phyloP scores from a whole-genome alignment of 2,329 filamentous ascomycete genomes.

The Botrytis deweyae region DNA sequence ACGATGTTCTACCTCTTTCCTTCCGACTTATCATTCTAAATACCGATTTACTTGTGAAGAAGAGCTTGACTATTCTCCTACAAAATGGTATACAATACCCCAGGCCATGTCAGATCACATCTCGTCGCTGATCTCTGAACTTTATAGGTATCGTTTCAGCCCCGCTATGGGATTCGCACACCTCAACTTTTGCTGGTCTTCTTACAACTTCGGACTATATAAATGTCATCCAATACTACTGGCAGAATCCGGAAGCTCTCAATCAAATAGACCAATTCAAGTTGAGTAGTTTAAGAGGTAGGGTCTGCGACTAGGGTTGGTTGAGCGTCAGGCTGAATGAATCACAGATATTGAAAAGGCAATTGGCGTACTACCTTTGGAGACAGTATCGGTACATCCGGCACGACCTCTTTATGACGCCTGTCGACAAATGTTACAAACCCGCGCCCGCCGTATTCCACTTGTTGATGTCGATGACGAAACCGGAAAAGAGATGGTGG shows the following conservation, averaged over 20 bases:
- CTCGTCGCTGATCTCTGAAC: constrained; percentile 12
- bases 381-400: constrained; percentile 94
- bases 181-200: constrained; percentile 88
- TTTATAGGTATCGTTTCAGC: constrained; percentile 88
- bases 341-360: constrained; percentile 85
- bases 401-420: constrained; percentile 90
- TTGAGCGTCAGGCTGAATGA: constrained; percentile 26
- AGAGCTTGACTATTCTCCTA: constrained; percentile 90
- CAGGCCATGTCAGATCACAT: background rate
- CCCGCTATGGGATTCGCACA: constrained; percentile 92
- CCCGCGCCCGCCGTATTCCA: constrained; percentile 88
- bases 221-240: constrained; percentile 99
- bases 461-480: constrained; percentile 93
- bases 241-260: constrained; percentile 89
- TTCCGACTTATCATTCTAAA: constrained; percentile 96
- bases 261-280: constrained; percentile 91
- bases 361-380: constrained; percentile 84
- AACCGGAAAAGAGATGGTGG: constrained; percentile 85
- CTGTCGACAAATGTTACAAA: constrained; percentile 89
- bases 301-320: constrained; percentile 28
- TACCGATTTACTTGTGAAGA: constrained; percentile 91
- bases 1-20: constrained; percentile 94
- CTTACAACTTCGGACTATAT: constrained; percentile 97
- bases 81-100: constrained; percentile 72
- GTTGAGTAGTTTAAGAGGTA: constrained; percentile 86